These are phyloP conservation scores for Fusarium sp. DNA, from an alignment of 2,329 filamentous ascomycete genomes.

Conservation along the genomic window DNA sequence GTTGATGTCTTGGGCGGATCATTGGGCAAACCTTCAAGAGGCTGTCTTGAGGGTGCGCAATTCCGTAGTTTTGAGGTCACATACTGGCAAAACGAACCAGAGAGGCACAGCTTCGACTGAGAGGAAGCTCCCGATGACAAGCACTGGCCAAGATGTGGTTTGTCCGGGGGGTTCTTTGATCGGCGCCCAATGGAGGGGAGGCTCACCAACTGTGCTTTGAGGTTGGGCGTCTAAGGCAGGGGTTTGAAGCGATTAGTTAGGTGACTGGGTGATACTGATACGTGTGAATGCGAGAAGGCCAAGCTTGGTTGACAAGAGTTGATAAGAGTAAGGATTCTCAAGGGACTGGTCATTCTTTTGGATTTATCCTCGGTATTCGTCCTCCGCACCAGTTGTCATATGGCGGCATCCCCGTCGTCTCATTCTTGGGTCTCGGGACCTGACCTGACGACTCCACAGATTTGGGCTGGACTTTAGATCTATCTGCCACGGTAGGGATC, in stretches of 20 bases:
- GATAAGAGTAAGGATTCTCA: conserved; percentile 23
- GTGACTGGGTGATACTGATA: conserved; percentile 35
- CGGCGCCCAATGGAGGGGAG: conserved; percentile 43
- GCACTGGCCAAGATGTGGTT: conserved; percentile 35
- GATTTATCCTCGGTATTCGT: conserved; percentile 13
- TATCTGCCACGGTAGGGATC: neutral
- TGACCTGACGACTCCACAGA: conserved; percentile 30
- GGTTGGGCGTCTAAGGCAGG: conserved; percentile 40
- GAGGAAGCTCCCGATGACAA: conserved; percentile 35
- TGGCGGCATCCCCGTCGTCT: conserved; percentile 18
- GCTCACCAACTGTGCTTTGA: conserved; percentile 33
- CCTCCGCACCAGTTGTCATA: conserved; percentile 29
- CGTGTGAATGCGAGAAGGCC: conserved; percentile 16
- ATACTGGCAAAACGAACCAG: conserved; percentile 1
- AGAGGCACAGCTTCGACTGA: conserved; percentile 3
- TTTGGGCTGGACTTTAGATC: conserved; percentile 23
- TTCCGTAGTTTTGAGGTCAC: conserved; percentile 20
- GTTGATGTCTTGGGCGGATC: conserved; percentile 16
- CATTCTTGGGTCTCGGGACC: conserved; percentile 30
- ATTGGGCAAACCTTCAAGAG: conserved; percentile 11
- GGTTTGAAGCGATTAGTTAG: conserved; percentile 30
- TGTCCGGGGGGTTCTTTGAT: conserved; percentile 38
- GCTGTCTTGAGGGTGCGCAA: neutral
- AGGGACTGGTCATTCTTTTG: conserved; percentile 1
- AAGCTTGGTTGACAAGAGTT: conserved; percentile 13